Evolutionary conservation across 1,284 basidiomycete species (phyloP), one percentile per base, ranked within the genome.

Genomic region (Tylopilus orsonianus): DNA sequence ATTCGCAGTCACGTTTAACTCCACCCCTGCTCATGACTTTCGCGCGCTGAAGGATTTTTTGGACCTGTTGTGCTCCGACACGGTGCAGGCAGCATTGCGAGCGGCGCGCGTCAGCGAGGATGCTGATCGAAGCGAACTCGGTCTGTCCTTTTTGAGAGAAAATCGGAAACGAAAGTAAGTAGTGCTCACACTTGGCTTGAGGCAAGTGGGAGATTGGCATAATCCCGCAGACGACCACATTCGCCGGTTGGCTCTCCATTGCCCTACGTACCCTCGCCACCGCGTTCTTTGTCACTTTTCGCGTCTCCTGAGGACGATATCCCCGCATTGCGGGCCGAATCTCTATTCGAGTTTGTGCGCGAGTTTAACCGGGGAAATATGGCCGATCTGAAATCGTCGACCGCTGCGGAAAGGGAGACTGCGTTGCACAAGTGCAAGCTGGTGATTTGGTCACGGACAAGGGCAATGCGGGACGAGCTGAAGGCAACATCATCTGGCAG

Each of bases 221-320:
- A n/a, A 37, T 9, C 6, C 23, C 10, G 36, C 51, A 85, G 81
- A 56, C 73, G 76, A 8, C 71, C 73, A 3, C 73, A 72, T n/a
- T 77, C 78, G 4, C 81, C 81, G 7, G 77, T 66, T 2, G 67
- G 75, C 23, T 84, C 82, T 3, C 80, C 83, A 6, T 76, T 78
- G 48, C 78, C 80, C 0, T 83, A 80, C 53, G 67, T 77, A 24
- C 68, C 71, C 3, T 68, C 71, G 1, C 49, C 74, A 68, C 52
- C 68, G 59, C 36, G 71, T 34, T 61, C 65, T 20, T 65, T 62
- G 29, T 67, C 69, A 8, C 55, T 77, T 19, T 80, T 83, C 41
- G 75, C 76, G n/a, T 53, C 62, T 5, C 37, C 55, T 2, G 70
- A 71, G 29, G 64, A 65, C 8, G 70, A 68, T 13, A 56, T 56